Evolutionary conservation across 1,139 yeast genomes (phyloP).

Genomic region (Ashbya aceris): DNA sequence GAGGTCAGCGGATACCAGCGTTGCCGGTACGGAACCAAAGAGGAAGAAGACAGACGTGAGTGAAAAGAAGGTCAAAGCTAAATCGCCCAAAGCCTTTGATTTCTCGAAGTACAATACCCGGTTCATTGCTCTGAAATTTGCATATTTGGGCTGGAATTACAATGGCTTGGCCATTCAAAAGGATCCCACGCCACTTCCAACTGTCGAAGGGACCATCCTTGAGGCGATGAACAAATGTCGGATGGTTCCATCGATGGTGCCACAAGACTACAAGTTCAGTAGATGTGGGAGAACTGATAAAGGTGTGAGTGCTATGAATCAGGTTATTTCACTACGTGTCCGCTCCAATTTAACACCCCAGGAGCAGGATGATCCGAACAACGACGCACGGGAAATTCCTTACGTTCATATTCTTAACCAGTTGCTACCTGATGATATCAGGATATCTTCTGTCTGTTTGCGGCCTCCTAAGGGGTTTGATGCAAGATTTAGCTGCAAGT

Average conservation of each 20-base stretch:
- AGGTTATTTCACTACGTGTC: constrained; percentile 72
- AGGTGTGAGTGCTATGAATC: constrained; percentile 96
- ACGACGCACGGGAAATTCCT: constrained; percentile 63
- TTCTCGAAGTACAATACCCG: constrained; percentile 60
- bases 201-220: constrained; percentile 73
- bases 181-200: constrained; percentile 68
- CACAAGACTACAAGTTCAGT: constrained; percentile 60
- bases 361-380: constrained; percentile 48
- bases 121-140: constrained; percentile 69
- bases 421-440: constrained; percentile 68
- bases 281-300: constrained; percentile 95
- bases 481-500: constrained; percentile 82
- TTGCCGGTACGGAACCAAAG: constrained; percentile 8
- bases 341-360: constrained; percentile 53
- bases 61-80: constrained; percentile 10
- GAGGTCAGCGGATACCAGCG: constrained; percentile 3
- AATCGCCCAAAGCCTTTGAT: constrained; percentile 47
- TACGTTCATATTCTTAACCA: constrained; percentile 70
- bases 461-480: constrained; percentile 78
- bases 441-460: constrained; percentile 72
- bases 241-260: constrained; percentile 52
- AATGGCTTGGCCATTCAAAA: constrained; percentile 81
- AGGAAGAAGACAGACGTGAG: constrained; percentile 5
- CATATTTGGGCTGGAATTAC: constrained; percentile 89
- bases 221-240: constrained; percentile 62